Evolutionary conservation across 495 filamentous ascomycete species (phyloP).

Genomic region (Talaromyces nanjingensis): DNA sequence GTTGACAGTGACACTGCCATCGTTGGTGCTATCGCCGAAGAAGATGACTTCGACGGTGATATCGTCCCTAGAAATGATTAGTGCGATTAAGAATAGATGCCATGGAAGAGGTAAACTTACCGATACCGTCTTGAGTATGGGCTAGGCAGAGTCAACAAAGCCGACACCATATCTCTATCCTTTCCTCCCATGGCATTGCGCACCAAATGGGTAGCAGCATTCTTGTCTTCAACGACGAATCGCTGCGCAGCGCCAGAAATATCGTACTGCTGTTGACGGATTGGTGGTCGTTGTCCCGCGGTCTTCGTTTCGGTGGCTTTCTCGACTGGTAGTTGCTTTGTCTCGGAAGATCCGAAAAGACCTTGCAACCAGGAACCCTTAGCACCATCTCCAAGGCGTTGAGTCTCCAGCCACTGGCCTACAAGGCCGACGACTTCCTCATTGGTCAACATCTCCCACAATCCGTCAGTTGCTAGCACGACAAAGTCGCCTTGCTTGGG

Average conservation of each 20-base stretch:
- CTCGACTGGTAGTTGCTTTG: constrained; percentile 48
- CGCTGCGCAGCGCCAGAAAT: constrained; percentile 63
- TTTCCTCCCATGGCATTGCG: constrained; percentile 93
- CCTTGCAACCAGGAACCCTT: constrained; percentile 41
- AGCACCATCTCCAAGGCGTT: constrained; percentile 36
- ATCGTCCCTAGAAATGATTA: constrained; percentile 60
- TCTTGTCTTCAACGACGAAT: constrained; percentile 93
- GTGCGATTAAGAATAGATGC: neutral
- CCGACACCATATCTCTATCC: constrained; percentile 90
- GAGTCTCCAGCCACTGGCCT: constrained; percentile 89
- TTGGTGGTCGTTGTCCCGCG: constrained; percentile 56
- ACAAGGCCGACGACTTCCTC: constrained; percentile 97
- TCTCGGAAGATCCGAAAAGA: constrained; percentile 40
- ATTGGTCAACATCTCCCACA: constrained; percentile 99
- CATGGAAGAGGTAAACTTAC: constrained; percentile 34
- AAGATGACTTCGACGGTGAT: constrained; percentile 98
- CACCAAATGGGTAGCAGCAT: constrained; percentile 91
- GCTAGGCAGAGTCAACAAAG: constrained; percentile 82
- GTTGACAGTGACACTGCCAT: constrained; percentile 73
- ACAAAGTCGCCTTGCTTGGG: constrained; percentile 90
- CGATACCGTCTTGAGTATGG: constrained; percentile 87
- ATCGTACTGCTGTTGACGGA: constrained; percentile 78
- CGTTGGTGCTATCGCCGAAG: constrained; percentile 75
- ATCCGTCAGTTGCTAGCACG: constrained; percentile 91
- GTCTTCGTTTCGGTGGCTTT: constrained; percentile 42